A percentile compares a stretch with the other conserved stretches of the same genome.
Evolutionary conservation across 306 rosid species (phyloP).

Genomic region (Ceratonia siliqua): DNA sequence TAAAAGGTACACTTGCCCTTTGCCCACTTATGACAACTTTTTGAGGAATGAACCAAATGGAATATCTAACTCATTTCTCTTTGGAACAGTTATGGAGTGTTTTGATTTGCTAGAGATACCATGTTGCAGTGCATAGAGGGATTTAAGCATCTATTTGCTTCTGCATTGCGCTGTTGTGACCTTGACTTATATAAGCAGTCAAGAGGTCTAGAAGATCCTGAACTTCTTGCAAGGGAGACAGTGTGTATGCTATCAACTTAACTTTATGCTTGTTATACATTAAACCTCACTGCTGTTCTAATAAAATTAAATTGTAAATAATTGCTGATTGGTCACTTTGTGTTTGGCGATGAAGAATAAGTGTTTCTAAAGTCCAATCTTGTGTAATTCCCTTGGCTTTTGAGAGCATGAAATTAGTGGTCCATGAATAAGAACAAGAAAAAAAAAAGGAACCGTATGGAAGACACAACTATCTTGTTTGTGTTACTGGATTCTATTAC

Average conservation of each 20-base stretch:
- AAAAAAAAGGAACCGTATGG: background rate
- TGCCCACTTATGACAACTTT: slow-evolving; percentile 4
- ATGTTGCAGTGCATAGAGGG: slow-evolving; percentile 69
- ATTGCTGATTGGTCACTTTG: background rate
- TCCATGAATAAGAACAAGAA: background rate
- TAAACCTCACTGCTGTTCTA: background rate
- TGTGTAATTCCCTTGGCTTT: slow-evolving; percentile 13
- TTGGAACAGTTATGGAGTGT: slow-evolving; percentile 59
- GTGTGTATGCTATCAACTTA: slow-evolving; percentile 64
- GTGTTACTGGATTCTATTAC: background rate
- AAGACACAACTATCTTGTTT: background rate
- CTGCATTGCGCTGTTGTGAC: slow-evolving; percentile 60
- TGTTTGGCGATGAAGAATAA: background rate
- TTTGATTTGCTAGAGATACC: slow-evolving; percentile 53
- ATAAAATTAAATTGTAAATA: background rate
- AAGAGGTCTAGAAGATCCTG: slow-evolving; percentile 69
- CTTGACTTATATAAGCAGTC: slow-evolving; percentile 61
- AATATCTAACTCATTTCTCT: background rate
- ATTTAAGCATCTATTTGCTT: slow-evolving; percentile 48
- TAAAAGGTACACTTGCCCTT: slow-evolving; percentile 42
- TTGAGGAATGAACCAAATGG: background rate
- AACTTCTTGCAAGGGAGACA: slow-evolving; percentile 68
- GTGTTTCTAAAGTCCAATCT: background rate
- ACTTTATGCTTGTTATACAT: background rate
- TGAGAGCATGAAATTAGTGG: slow-evolving; percentile 16